A percentile compares a stretch with the other conserved stretches of the same genome.
Conservation (phyloP, 2,329 filamentous ascomycete genomes). For the Exophiala sp. region DNA sequence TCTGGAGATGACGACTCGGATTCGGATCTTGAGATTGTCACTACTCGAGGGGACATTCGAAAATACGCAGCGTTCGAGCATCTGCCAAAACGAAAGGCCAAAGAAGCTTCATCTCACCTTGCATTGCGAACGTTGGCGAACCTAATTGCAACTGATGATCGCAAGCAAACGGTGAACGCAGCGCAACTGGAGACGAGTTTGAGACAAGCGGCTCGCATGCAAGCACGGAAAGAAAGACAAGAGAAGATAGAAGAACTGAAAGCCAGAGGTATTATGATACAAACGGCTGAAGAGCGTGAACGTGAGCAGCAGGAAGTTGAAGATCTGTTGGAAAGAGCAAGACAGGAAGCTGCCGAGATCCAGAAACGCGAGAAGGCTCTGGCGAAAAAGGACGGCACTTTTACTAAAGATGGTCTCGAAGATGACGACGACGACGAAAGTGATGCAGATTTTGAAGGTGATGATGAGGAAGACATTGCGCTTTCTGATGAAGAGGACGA, state of each 20-base stretch:
- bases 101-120: slow-evolving; percentile 59
- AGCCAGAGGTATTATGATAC: slow-evolving; percentile 71
- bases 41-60: slow-evolving; percentile 36
- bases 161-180: slow-evolving; percentile 55
- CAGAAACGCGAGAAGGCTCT: slow-evolving; percentile 69
- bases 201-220: slow-evolving; percentile 66
- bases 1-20: slow-evolving; percentile 35
- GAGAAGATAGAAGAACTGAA: slow-evolving; percentile 70
- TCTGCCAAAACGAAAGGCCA: slow-evolving; percentile 56
- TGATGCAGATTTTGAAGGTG: slow-evolving; percentile 44
- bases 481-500: slow-evolving; percentile 30
- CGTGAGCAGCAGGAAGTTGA: slow-evolving; percentile 77
- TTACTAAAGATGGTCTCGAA: slow-evolving; percentile 43
- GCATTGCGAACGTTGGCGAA: slow-evolving; percentile 69
- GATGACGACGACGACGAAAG: slow-evolving; percentile 55
- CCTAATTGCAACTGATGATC: slow-evolving; percentile 53
- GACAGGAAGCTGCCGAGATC: slow-evolving; percentile 72
- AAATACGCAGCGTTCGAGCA: slow-evolving; percentile 63
- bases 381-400: slow-evolving; percentile 57
- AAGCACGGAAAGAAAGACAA: slow-evolving; percentile 71
- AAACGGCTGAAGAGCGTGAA: slow-evolving; percentile 81
- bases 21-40: slow-evolving; percentile 58
- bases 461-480: slow-evolving; percentile 35
- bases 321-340: slow-evolving; percentile 77
- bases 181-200: slow-evolving; percentile 64